Percentiles rank a stretch among this genome's conserved stretches.
Conservation (phyloP, 768 basidiomycete species). For the Termitomyces titanicus region DNA sequence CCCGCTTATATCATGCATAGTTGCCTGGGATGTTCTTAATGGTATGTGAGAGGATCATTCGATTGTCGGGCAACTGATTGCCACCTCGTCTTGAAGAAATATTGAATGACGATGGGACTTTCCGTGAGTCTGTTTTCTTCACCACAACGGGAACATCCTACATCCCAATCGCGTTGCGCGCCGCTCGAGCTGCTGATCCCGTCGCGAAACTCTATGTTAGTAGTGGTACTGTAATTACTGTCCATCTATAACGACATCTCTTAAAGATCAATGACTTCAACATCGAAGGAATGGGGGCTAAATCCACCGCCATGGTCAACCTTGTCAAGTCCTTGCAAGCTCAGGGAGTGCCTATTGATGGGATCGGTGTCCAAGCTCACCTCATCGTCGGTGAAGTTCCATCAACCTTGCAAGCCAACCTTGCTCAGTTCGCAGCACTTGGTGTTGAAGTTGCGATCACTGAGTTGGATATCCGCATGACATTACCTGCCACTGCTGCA, state of each 20-base stretch:
- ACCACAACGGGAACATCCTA: constrained; percentile 33
- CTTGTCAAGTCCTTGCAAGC: constrained; percentile 46
- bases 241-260: background rate
- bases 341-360: constrained; percentile 51
- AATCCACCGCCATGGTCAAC: constrained; percentile 52
- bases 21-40: constrained; percentile 43
- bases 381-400: constrained; percentile 58
- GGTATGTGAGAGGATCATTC: constrained; percentile 12
- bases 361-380: constrained; percentile 59
- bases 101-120: constrained; percentile 47
- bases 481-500: constrained; percentile 45
- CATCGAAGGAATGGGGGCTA: constrained; percentile 42
- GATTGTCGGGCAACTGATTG: background rate
- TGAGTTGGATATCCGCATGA: constrained; percentile 64
- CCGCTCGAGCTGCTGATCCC: constrained; percentile 49
- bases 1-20: constrained; percentile 23
- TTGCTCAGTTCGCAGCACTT: constrained; percentile 51
- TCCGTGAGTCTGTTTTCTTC: constrained; percentile 40
- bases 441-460: constrained; percentile 69
- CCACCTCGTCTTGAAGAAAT: constrained; percentile 19
- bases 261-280: constrained; percentile 38
- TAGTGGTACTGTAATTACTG: background rate
- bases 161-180: constrained; percentile 37
- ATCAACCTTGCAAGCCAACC: constrained; percentile 39
- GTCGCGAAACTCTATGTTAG: constrained; percentile 52